Percentiles rank a stretch among this genome's conserved stretches.
Evolutionary conservation across 73 alveolate species (phyloP).

Genomic region (Breviolum minutum): DNA sequence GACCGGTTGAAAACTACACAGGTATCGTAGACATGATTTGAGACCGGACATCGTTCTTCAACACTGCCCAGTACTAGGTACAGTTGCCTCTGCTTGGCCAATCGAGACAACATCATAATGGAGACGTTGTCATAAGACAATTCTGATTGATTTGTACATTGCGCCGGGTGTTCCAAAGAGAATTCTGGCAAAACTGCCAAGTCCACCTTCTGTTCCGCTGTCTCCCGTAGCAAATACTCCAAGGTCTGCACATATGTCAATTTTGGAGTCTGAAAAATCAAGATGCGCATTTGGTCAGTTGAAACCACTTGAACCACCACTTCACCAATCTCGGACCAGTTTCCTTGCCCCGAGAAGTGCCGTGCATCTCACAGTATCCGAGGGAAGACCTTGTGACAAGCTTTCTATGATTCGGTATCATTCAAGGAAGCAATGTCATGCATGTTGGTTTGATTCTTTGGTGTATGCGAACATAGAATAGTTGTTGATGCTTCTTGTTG

Average conservation of each 20-base stretch:
- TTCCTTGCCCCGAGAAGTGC: too few species aligned
- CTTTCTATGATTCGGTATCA: too few species aligned
- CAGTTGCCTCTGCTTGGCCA: conserved; percentile 50
- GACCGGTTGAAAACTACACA: conserved; percentile 30
- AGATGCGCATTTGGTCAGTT: conserved; percentile 16
- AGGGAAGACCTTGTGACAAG: too few species aligned
- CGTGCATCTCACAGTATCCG: too few species aligned
- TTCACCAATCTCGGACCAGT: too few species aligned
- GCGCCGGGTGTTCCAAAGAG: conserved; percentile 59
- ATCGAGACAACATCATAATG: conserved; percentile 65
- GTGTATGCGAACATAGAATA: too few species aligned
- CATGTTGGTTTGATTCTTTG: too few species aligned
- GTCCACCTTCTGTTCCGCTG: conserved; percentile 30
- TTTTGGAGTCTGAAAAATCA: conserved; percentile 62
- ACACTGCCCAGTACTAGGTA: conserved; percentile 57
- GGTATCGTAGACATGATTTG: conserved; percentile 19
- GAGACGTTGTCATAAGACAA: conserved; percentile 73
- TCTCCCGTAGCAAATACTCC: conserved; percentile 52
- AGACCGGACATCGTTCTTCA: conserved; percentile 23
- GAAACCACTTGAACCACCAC: too few species aligned
- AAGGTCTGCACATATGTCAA: conserved; percentile 60
- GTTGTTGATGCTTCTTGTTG: too few species aligned
- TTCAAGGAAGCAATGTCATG: too few species aligned
- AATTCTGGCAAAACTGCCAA: conserved; percentile 60
- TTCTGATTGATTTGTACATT: conserved; percentile 51